These are phyloP conservation scores for Tilletiaria anomala DNA, from an alignment of 1,284 basidiomycete species.

Conservation along the genomic window DNA sequence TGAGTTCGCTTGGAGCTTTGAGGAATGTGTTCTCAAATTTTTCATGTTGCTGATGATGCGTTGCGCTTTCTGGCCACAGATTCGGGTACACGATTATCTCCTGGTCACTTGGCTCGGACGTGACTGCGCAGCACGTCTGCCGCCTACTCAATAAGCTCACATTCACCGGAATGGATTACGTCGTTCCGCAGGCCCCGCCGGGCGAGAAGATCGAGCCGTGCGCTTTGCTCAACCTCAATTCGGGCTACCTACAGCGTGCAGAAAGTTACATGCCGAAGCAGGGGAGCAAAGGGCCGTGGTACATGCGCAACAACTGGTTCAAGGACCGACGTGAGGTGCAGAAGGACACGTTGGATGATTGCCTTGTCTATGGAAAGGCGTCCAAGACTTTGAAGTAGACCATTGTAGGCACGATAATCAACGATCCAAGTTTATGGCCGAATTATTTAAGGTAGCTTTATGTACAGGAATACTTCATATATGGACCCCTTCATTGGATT, in stretches of 20 bases:
- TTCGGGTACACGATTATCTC: constrained; percentile 38
- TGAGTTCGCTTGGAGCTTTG: background rate
- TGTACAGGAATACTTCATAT: no score
- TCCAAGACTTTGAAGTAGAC: no score
- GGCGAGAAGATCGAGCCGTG: constrained; percentile 7
- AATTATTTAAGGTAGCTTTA: no score
- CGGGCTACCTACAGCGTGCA: constrained; percentile 33
- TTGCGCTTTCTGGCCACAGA: constrained; percentile 5
- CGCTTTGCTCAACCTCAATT: constrained; percentile 29
- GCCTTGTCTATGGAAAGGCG: no score
- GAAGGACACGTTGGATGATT: no score
- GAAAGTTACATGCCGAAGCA: background rate
- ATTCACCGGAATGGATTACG: constrained; percentile 6
- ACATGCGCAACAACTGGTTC: no score
- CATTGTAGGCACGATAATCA: no score
- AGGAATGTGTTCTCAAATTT: background rate
- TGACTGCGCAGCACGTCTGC: constrained; percentile 23
- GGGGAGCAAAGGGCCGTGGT: background rate
- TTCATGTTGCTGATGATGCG: background rate
- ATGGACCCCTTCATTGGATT: no score
- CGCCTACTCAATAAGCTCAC: constrained; percentile 23
- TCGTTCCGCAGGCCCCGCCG: background rate
- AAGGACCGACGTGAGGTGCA: no score
- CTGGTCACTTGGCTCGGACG: constrained; percentile 36
- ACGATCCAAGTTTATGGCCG: no score